Base-by-base conservation (phyloP, 495 filamentous ascomycete species). In the Aspergillus diversus region DNA sequence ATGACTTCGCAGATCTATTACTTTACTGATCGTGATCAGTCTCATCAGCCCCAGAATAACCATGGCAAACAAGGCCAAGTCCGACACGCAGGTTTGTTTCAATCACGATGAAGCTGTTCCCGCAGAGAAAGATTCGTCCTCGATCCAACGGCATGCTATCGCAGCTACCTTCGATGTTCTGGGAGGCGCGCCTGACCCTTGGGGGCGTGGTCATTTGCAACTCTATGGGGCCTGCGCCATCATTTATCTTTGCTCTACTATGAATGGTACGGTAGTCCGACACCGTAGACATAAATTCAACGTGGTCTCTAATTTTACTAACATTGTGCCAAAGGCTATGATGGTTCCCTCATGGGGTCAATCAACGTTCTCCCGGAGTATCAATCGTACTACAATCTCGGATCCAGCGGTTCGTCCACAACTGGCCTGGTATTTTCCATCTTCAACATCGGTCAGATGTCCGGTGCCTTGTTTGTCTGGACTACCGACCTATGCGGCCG, bases 221-320 rank as follows among this genome's bases (percentile, higher is more conserved):
- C 50, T 53, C 27, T 53, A 53, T 7, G 27, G 50, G 7, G 50
- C 50, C n/a, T 53, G 50, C 50, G 17, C 32, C 5, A 53, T 53
- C 6, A 53, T 53, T 32, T 53, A 53, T 32, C 50, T 53, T 7
- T 53, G 50, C 50, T 53, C 50, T 32, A 53, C 50, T 31, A 53
- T 53, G 50, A 53, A 53, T 31, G 50, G 50, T 53, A 53, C 4
- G 50, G 5, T 13, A 27, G 31, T 6, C 9, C 50, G 2, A 32
- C 17, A 32, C 0, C 7, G 17, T 5, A 17, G 50, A 32, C 16
- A 31, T 53, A 21, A 27, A 27, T 27, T 27, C 21, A 27, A 27
- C 2, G 21, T 27, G 21, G 21, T 27, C 2, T 27, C 21, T 27
- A 27, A 27, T 27, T 27, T 27, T 2, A 27, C 50, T 32, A 27